Evolutionary conservation across 495 filamentous ascomycete species (phyloP).

Genomic region (Penicillium robsamsonii): DNA sequence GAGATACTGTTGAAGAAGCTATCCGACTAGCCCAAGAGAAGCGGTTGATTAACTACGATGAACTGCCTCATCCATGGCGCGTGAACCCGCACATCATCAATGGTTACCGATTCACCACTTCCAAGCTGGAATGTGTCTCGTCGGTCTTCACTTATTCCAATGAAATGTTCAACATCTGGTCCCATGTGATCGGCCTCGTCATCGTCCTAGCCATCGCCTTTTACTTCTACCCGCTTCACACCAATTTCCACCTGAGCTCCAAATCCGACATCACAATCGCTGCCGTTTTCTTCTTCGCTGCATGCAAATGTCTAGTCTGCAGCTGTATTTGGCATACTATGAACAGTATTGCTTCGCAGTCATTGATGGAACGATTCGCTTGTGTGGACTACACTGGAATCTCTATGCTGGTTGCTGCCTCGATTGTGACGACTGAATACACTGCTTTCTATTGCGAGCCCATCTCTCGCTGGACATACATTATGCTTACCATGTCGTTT

Average conservation of each 20-base stretch:
- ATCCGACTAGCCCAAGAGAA: constrained; percentile 75
- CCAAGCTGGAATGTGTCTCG: constrained; percentile 78
- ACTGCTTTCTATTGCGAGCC: constrained; percentile 99
- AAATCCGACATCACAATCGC: constrained; percentile 85
- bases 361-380: constrained; percentile 89
- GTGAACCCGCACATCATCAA: constrained; percentile 89
- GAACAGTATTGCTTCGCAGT: constrained; percentile 88
- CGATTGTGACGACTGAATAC: constrained; percentile 98
- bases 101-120: constrained; percentile 91
- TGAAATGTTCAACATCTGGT: constrained; percentile 97
- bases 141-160: constrained; percentile 85
- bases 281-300: constrained; percentile 94
- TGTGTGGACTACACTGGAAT: constrained; percentile 99
- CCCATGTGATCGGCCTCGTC: constrained; percentile 82
- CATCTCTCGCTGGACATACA: constrained; percentile 80
- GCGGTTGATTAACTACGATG: constrained; percentile 82
- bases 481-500: constrained; percentile 73
- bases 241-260: constrained; percentile 82
- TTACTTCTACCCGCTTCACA: constrained; percentile 88
- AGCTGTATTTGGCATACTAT: constrained; percentile 97
- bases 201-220: constrained; percentile 88
- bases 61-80: constrained; percentile 88
- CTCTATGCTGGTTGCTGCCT: constrained; percentile 90
- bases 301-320: constrained; percentile 93
- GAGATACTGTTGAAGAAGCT: constrained; percentile 77